Conservation (phyloP, 441 rosid genomes). For the Bocquillonia castaneifolia region DNA sequence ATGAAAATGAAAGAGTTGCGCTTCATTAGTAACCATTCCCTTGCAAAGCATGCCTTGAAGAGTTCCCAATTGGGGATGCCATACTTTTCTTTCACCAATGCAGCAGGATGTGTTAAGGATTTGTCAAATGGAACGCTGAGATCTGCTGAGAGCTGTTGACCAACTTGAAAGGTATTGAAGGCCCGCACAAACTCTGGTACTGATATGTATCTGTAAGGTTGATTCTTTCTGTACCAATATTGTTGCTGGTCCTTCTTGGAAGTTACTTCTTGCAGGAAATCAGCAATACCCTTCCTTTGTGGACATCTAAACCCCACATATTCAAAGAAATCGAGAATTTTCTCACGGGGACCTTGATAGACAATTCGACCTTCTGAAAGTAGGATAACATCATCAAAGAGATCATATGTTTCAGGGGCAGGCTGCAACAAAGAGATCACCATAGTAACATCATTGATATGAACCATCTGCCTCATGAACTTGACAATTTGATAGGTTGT, state of each 20-base stretch:
- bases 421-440: slow-evolving; percentile 60
- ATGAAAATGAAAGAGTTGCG: slow-evolving; percentile 50
- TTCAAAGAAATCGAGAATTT: slow-evolving; percentile 54
- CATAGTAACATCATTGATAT: slow-evolving; percentile 54
- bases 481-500: slow-evolving; percentile 58
- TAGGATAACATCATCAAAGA: slow-evolving; percentile 56
- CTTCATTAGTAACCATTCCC: slow-evolving; percentile 64
- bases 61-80: slow-evolving; percentile 60
- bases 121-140: slow-evolving; percentile 49
- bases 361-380: slow-evolving; percentile 60
- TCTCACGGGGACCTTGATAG: slow-evolving; percentile 59
- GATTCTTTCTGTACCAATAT: slow-evolving; percentile 46
- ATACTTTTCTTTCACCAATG: slow-evolving; percentile 49
- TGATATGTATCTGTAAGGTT: slow-evolving; percentile 43
- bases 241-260: slow-evolving; percentile 62
- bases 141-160: slow-evolving; percentile 34
- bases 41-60: slow-evolving; percentile 57
- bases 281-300: slow-evolving; percentile 61
- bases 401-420: slow-evolving; percentile 60
- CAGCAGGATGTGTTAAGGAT: slow-evolving; percentile 47
- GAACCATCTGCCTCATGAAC: slow-evolving; percentile 64
- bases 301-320: slow-evolving; percentile 56
- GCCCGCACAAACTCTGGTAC: slow-evolving; percentile 39
- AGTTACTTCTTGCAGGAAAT: slow-evolving; percentile 69
- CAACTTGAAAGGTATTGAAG: slow-evolving; percentile 43